Percentiles rank a stretch among this genome's conserved stretches.
phyloP scores from a whole-genome alignment of 169 alveolate species.

The Besnoitia besnoiti region DNA sequence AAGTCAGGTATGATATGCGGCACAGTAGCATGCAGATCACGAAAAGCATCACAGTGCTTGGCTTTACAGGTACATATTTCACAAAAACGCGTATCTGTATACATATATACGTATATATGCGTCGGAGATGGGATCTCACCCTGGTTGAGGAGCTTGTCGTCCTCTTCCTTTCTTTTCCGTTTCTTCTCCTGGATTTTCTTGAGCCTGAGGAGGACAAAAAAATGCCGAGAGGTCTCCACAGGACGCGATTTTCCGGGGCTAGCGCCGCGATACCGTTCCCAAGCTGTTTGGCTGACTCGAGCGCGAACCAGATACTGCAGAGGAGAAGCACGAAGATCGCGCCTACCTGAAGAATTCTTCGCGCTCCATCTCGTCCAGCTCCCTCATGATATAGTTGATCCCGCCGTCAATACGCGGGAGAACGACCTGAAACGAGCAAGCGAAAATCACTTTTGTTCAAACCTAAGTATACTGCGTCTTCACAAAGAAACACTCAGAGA shows the following conservation, averaged over 20 bases:
- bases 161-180: slow-evolving; percentile 38
- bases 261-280: not conserved
- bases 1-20: no score
- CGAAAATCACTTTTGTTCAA: no score
- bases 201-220: not conserved
- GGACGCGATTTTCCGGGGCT: not conserved
- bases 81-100: not conserved
- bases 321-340: not conserved
- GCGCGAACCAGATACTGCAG: not conserved
- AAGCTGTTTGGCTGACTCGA: not conserved
- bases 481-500: no score
- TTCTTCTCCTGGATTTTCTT: slow-evolving; percentile 39
- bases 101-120: not conserved
- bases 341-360: slow-evolving; percentile 91
- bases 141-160: not conserved
- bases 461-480: no score
- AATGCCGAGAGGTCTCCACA: not conserved
- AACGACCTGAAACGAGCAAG: slow-evolving; percentile 73
- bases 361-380: slow-evolving; percentile 92
- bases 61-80: not conserved
- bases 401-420: slow-evolving; percentile 88
- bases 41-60: no score
- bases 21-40: no score
- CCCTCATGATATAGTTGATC: slow-evolving; percentile 88
- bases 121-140: not conserved